Evolutionary conservation across 768 basidiomycete species (phyloP), one percentile per base, ranked within the genome.

Genomic region (Clitopilus hobsonii): DNA sequence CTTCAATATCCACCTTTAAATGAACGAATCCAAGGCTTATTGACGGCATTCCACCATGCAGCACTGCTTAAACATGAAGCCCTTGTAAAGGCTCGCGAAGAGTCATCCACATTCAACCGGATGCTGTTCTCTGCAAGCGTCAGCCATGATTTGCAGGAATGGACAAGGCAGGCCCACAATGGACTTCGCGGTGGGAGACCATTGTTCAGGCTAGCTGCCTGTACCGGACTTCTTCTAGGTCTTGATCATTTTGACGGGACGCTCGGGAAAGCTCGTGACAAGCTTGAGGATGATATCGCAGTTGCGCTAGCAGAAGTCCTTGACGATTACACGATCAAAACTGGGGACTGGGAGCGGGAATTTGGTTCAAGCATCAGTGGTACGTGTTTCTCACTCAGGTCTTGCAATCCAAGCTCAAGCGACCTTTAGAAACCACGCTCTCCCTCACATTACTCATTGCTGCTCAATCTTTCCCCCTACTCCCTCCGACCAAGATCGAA

Each of bases 301-400:
- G 72, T 92, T 24, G 81, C 86, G 2, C 72, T 90, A 24, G 89
- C 90, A 6, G 89, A 91, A 63, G 79, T 87, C 22, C 80, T 91
- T 65, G 89, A 91, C 60, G 68, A 77, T 10, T 83, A 85, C 57
- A 58, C 53, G 6, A 73, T 73, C 14, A 63, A 69, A 20, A 54
- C 60, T 3, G 60, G 64, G 29, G 71, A 73, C 53, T 90, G 89
- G 89, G 83, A 86, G 63, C 78, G 74, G 51, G 88, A 91, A 61
- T 90, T 89, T 63, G 76, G 76, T 54, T 78, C 80, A n/a, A 71
- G 72, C 16, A 71, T 75, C 5, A 75, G 79, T 59, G 76, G 70
- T 62, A 71, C 64, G 70, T 70, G 69, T 51, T 6, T 54, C 56
- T 29, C 47, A 61, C 14, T n/a, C 36, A 6, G 26, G 51, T 50